phyloP scores from a whole-genome alignment of 495 filamentous ascomycete species.

The Acidiella bohemica region DNA sequence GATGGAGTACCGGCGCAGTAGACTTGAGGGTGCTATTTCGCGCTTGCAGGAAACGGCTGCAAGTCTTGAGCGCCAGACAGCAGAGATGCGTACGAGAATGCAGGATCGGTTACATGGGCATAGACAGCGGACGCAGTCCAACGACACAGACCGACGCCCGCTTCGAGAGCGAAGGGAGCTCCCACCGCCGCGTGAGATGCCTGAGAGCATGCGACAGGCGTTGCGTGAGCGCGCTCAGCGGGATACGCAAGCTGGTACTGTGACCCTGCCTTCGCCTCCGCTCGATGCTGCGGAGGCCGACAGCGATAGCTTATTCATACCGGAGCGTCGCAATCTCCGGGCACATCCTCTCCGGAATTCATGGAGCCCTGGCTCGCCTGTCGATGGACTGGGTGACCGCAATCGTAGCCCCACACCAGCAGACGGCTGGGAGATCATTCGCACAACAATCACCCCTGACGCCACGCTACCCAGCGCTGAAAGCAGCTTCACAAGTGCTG shows the following conservation, averaged over 20 bases:
- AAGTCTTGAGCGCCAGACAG: background rate
- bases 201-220: background rate
- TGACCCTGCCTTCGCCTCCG: no score
- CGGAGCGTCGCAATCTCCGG: background rate
- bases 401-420: slow-evolving; percentile 51
- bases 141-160: background rate
- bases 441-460: slow-evolving; percentile 68
- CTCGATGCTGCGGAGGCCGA: slow-evolving; percentile 11
- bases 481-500: slow-evolving; percentile 63
- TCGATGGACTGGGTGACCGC: slow-evolving; percentile 69
- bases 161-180: background rate
- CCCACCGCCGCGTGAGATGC: background rate
- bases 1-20: background rate
- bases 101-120: background rate
- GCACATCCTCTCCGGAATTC: slow-evolving; percentile 15
- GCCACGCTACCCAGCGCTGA: slow-evolving; percentile 63
- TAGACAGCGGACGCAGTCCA: background rate
- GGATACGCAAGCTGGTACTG: no score
- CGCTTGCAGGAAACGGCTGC: background rate
- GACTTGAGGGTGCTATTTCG: background rate
- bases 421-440: slow-evolving; percentile 63
- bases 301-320: slow-evolving; percentile 9
- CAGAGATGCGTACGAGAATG: background rate
- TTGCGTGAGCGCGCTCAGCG: background rate
- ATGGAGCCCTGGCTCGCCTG: slow-evolving; percentile 23